phyloP scores from a whole-genome alignment of 495 filamentous ascomycete species.

The Polyplosphaeria fusca region DNA sequence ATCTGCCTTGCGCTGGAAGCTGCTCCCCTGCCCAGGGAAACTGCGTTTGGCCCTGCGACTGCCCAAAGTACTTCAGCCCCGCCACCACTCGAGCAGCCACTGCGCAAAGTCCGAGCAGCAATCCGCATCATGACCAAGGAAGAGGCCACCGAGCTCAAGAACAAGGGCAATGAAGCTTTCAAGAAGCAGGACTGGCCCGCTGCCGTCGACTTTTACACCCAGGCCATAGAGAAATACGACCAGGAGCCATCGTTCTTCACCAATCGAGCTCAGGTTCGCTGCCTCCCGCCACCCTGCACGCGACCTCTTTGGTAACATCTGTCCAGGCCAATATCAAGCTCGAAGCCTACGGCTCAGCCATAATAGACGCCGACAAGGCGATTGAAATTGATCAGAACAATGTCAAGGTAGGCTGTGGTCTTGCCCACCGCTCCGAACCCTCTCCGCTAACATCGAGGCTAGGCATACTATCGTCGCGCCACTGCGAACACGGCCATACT shows the following conservation, averaged over 20 bases:
- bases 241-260: constrained; percentile 85
- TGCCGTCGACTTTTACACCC: constrained; percentile 80
- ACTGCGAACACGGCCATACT: constrained; percentile 87
- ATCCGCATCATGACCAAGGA: constrained; percentile 44
- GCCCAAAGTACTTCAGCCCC: no score
- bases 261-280: constrained; percentile 84
- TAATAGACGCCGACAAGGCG: constrained; percentile 89
- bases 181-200: constrained; percentile 79
- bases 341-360: constrained; percentile 88
- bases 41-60: no score
- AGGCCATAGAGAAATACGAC: constrained; percentile 84
- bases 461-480: constrained; percentile 95
- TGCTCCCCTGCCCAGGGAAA: no score
- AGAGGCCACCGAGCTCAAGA: constrained; percentile 79
- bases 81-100: no score
- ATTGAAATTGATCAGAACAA: constrained; percentile 86
- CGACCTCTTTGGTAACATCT: constrained; percentile 4
- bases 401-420: constrained; percentile 61
- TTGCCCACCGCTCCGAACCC: not conserved
- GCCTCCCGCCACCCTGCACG: constrained; percentile 13
- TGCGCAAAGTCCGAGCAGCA: no score
- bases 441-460: constrained; percentile 12
- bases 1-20: not conserved
- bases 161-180: constrained; percentile 92
- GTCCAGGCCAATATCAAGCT: constrained; percentile 86